Base-by-base conservation (phyloP, 2,329 filamentous ascomycete species). In the Arthrobotrys megalospora region DNA sequence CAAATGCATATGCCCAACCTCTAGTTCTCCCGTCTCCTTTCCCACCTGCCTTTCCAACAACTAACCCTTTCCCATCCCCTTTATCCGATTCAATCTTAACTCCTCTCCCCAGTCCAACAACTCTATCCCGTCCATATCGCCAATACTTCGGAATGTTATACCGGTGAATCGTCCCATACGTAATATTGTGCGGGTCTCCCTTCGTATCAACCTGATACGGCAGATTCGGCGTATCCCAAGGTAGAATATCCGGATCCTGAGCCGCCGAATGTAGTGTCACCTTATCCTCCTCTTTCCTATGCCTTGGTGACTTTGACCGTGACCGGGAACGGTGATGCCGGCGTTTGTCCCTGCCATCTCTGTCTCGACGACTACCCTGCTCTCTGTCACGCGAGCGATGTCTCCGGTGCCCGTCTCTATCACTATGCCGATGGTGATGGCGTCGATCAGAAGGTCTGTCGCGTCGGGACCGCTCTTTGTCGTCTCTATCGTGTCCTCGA, bases 141-240 rank as follows among this genome's bases (percentile, higher is more conserved):
- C 88, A 87, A 82, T 96, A 97, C 1, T 85, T 82, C 0, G 94
- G 93, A 10, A 96, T 85, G 67, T 88, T 88, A 80, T 92, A 92
- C 41, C 89, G 89, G 83, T 97, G 90, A 45, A 92, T 87, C 32
- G 89, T 88, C 1, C 92, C 93, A 83, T 94, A 97, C 28, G 88
- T 88, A 52, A 91, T 84, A 80, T 96, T 93, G 58, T 93, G 88
- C 3, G 88, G 86, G 82, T 98, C 95, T 0, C 95, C 94, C 82
- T 90, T 90, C 48, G 86, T 89, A 84, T 98, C 95, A 64, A 92
- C 82, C 52, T 89, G 80, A 55, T 76, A 82, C 28, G 68, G 76
- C 19, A 80, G 79, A 11, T 79, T 65, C 7, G 79, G 72, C 4
- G 77, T 63, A 52, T 81, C 79, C 78, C 80, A 80, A 10, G 76